Evolutionary conservation across 352 stramenopile species (phyloP).

Genomic region (Phytophthora capsici): DNA sequence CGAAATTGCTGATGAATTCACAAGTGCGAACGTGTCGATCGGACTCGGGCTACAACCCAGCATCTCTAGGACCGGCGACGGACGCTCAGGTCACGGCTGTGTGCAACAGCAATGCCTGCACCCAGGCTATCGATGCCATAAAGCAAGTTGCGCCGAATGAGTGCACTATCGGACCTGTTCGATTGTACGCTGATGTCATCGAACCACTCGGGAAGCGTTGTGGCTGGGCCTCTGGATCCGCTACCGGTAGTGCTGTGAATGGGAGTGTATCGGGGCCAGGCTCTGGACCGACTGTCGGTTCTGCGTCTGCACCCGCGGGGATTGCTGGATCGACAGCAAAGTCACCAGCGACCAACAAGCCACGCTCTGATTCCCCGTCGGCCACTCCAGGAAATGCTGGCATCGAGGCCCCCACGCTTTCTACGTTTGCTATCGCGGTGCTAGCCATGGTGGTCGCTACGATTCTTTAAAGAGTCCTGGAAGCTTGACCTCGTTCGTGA

Average conservation of each 20-base stretch:
- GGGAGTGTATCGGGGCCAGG: conserved; percentile 14
- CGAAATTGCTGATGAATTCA: conserved; percentile 31
- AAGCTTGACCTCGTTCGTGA: background rate
- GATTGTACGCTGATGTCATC: conserved; percentile 36
- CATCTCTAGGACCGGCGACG: conserved; percentile 32
- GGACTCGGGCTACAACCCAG: conserved; percentile 42
- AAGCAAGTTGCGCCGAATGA: conserved; percentile 37
- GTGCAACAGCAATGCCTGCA: conserved; percentile 44
- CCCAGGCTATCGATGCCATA: conserved; percentile 26
- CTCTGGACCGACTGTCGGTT: conserved; percentile 14
- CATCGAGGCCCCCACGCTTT: conserved; percentile 12
- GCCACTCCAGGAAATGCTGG: conserved; percentile 18
- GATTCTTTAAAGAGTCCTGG: conserved; percentile 24
- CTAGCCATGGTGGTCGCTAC: conserved; percentile 20
- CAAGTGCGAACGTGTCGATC: conserved; percentile 37
- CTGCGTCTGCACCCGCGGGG: background rate
- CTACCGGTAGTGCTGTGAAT: background rate
- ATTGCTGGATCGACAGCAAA: conserved; percentile 15
- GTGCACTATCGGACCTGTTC: conserved; percentile 34
- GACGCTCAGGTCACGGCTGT: conserved; percentile 35
- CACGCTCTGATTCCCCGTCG: background rate
- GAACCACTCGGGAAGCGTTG: conserved; percentile 30
- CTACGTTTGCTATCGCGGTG: conserved; percentile 16
- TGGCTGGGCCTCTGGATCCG: conserved; percentile 12
- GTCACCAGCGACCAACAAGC: conserved; percentile 10